phyloP scores from a whole-genome alignment of 306 rosid genomes.

The Dryas alaskensis region DNA sequence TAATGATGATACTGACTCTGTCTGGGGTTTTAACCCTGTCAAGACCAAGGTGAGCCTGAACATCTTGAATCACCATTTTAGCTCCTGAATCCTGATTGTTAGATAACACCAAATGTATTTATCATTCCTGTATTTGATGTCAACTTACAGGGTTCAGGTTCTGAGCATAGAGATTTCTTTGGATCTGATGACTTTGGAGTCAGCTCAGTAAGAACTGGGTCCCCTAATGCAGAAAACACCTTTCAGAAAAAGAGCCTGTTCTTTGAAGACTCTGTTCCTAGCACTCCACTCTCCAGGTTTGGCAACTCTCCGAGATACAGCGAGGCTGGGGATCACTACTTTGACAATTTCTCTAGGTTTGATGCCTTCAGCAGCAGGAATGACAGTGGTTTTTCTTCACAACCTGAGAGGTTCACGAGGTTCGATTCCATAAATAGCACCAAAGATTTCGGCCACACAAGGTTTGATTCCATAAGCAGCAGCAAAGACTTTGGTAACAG shows the following conservation, averaged over 20 bases:
- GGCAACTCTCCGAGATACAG: constrained; percentile 88
- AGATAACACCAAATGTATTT: background rate
- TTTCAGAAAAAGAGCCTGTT: constrained; percentile 72
- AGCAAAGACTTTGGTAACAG: constrained; percentile 51
- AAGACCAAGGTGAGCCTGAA: constrained; percentile 48
- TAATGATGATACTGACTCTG: constrained; percentile 80
- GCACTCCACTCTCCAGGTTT: constrained; percentile 80
- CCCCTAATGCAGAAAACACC: constrained; percentile 47
- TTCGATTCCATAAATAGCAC: constrained; percentile 49
- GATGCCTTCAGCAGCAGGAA: constrained; percentile 70
- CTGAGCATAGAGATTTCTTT: constrained; percentile 62
- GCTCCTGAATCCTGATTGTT: background rate
- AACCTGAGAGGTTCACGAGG: constrained; percentile 31
- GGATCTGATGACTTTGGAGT: constrained; percentile 66
- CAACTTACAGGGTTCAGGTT: constrained; percentile 56
- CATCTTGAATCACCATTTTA: constrained; percentile 10
- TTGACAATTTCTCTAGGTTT: constrained; percentile 68
- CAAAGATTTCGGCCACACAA: constrained; percentile 54
- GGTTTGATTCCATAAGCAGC: constrained; percentile 64
- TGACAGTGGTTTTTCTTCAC: constrained; percentile 54
- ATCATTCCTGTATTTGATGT: constrained; percentile 27
- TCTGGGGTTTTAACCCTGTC: constrained; percentile 71
- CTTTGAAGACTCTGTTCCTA: constrained; percentile 93
- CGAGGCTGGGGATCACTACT: constrained; percentile 80
- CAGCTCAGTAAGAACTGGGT: constrained; percentile 67